phyloP scores from a whole-genome alignment of 306 rosid genomes.

The Acacia crassicarpa region DNA sequence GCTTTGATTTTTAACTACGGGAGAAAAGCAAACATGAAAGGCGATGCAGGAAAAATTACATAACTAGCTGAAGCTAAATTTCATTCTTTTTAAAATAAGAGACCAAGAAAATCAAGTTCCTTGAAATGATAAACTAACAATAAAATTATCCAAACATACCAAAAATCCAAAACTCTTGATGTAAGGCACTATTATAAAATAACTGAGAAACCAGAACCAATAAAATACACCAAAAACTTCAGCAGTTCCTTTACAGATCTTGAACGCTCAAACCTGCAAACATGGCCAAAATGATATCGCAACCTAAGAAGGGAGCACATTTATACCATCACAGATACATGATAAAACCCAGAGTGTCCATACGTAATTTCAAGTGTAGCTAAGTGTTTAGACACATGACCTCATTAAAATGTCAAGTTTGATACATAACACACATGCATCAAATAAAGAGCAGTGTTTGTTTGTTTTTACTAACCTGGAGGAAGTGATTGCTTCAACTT shows the following conservation, averaged over 20 bases:
- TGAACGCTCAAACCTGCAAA: conserved; percentile 75
- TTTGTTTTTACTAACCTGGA: conserved; percentile 44
- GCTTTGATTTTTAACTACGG: not conserved
- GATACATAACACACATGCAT: not conserved
- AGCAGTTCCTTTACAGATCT: conserved; percentile 48
- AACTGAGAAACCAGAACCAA: not conserved
- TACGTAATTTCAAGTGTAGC: not conserved
- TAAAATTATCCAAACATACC: not conserved
- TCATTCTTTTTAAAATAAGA: not conserved
- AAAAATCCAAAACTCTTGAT: not conserved
- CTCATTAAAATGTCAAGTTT: not conserved
- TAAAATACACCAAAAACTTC: not conserved
- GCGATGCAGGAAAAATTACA: not conserved
- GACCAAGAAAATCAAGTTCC: not conserved
- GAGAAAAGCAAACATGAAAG: not conserved
- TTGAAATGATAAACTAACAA: not conserved
- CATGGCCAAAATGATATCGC: not conserved
- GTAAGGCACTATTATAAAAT: not conserved
- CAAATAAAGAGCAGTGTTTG: not conserved
- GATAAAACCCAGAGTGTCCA: not conserved
- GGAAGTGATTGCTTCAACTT: conserved; percentile 96
- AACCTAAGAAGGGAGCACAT: not conserved
- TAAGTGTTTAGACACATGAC: not conserved
- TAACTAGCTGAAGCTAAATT: not conserved
- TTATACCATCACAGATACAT: not conserved